Conservation (phyloP, 2,329 filamentous ascomycete genomes). For the Chaetomiaceae sp. region DNA sequence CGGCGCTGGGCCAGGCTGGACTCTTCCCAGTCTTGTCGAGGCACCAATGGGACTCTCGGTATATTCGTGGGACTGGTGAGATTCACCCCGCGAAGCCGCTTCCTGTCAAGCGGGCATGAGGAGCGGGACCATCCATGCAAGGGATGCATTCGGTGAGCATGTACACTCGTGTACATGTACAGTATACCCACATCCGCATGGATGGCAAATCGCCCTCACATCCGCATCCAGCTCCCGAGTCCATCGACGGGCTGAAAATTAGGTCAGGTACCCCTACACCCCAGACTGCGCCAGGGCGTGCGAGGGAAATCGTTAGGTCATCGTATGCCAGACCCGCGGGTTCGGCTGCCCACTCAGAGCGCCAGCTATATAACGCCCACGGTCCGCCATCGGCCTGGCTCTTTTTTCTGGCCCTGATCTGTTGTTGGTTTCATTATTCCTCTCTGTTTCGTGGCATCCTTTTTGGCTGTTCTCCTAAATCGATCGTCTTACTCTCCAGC, state of each 20-base stretch:
- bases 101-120: not conserved
- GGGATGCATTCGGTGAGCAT: conserved; percentile 1
- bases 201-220: conserved; percentile 1
- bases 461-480: not conserved
- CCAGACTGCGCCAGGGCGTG: conserved; percentile 22
- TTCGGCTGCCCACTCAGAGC: conserved; percentile 16
- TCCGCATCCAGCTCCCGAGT: not conserved
- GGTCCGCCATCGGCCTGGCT: conserved; percentile 23
- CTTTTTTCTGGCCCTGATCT: not conserved
- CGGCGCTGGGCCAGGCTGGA: conserved; percentile 13
- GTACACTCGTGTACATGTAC: conserved; percentile 4
- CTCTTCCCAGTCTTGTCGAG: conserved; percentile 5
- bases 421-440: conserved; percentile 1
- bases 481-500: no score
- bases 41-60: conserved; percentile 25
- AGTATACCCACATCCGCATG: not conserved
- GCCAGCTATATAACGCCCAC: conserved; percentile 23
- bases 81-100: conserved; percentile 18
- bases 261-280: conserved; percentile 13
- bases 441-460: conserved; percentile 4
- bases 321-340: conserved; percentile 21
- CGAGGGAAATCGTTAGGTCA: conserved; percentile 28
- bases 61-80: conserved; percentile 19
- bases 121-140: conserved; percentile 5
- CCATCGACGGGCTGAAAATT: not conserved